A percentile compares a stretch with the other conserved stretches of the same genome.
phyloP scores from a whole-genome alignment of 2,329 filamentous ascomycete genomes.

The Thermothelomyces thermophilus region DNA sequence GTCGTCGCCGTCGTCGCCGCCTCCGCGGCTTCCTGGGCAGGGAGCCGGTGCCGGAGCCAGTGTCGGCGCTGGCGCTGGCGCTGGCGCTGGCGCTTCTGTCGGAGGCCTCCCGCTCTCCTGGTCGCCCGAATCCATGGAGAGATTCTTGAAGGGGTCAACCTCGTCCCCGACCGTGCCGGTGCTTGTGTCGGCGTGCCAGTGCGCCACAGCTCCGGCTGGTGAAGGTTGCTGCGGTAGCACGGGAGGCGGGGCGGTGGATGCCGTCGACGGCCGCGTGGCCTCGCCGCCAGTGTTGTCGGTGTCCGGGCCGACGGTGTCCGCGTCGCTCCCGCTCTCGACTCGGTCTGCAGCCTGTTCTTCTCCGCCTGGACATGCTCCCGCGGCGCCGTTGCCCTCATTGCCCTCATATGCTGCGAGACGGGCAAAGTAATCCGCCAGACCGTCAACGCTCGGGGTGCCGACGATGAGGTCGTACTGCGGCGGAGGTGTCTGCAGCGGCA shows the following conservation, averaged over 20 bases:
- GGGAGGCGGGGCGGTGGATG: neutral
- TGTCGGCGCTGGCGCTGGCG: neutral
- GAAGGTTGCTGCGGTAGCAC: too few relatives aligned
- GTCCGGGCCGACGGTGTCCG: constrained; percentile 3
- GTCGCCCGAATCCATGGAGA: neutral
- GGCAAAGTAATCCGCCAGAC: constrained; percentile 80
- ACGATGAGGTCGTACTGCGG: constrained; percentile 78
- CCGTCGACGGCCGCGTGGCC: neutral
- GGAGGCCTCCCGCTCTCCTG: neutral
- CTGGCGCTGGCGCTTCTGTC: neutral
- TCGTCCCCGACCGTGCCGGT: neutral
- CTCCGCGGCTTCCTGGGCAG: too few relatives aligned
- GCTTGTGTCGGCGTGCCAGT: too few relatives aligned
- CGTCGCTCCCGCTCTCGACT: constrained; percentile 5
- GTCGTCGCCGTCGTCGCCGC: constrained; percentile 33
- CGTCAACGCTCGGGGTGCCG: constrained; percentile 58
- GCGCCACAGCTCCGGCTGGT: too few relatives aligned
- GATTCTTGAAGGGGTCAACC: neutral
- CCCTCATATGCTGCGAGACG: constrained; percentile 66
- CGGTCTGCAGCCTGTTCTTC: neutral
- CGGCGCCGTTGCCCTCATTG: neutral
- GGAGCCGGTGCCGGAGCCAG: too few relatives aligned
- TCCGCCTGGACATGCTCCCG: neutral
- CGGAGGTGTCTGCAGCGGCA: constrained; percentile 64
- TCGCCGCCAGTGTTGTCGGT: neutral